Percentiles rank a stretch among this genome's conserved stretches.
These are phyloP conservation scores for Saussurea involucrata DNA, from an alignment of 129 eudicot species.

Conservation along the genomic window DNA sequence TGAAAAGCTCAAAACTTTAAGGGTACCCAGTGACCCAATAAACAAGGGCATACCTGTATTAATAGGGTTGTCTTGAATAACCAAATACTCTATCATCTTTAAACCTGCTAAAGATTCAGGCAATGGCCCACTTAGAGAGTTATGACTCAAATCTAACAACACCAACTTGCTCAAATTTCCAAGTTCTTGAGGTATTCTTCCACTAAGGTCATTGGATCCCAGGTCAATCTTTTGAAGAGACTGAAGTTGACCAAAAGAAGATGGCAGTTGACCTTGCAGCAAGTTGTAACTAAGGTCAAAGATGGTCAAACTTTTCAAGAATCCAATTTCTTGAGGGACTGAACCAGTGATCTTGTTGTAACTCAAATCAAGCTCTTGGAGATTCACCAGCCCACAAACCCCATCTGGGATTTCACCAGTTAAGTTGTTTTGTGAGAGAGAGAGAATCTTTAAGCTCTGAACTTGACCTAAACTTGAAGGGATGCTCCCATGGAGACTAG, in stretches of 20 bases:
- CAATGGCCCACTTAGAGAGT: constrained; percentile 50
- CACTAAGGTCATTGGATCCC: constrained; percentile 44
- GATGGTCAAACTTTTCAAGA: constrained; percentile 43
- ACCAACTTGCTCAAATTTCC: constrained; percentile 44
- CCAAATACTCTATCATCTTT: constrained; percentile 50
- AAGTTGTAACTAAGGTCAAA: constrained; percentile 59
- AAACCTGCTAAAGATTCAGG: constrained; percentile 49
- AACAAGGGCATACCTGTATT: constrained; percentile 46
- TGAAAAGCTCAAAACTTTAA: constrained; percentile 56
- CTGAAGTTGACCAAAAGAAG: constrained; percentile 39
- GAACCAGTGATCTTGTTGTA: constrained; percentile 56
- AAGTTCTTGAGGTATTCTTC: constrained; percentile 44
- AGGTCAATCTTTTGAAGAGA: constrained; percentile 57
- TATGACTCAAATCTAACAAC: constrained; percentile 57
- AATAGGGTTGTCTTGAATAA: constrained; percentile 54
- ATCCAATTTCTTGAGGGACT: constrained; percentile 49
- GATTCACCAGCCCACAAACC: constrained; percentile 37
- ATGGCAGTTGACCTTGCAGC: constrained; percentile 42
- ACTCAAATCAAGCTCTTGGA: constrained; percentile 57
- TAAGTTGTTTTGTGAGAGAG: constrained; percentile 57
- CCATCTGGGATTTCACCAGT: constrained; percentile 46
- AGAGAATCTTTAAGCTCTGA: constrained; percentile 29
- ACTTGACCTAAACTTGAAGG: constrained; percentile 46
- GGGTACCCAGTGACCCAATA: constrained; percentile 38
- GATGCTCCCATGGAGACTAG: constrained; percentile 47